Evolutionary conservation across 2,329 filamentous ascomycete genomes (phyloP).

Genomic region (Fusarium circinatum): DNA sequence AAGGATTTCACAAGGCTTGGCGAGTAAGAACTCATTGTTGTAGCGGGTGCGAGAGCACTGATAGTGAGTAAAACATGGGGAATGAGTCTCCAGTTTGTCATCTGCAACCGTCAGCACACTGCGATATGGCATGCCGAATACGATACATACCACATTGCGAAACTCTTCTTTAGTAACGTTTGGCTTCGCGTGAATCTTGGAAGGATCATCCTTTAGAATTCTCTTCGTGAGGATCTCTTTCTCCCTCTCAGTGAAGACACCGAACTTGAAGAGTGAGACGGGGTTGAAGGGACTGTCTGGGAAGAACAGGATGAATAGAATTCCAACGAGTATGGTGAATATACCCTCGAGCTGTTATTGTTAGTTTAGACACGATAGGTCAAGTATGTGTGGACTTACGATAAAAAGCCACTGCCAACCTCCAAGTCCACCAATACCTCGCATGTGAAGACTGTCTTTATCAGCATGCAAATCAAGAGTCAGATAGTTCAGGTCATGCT

Average conservation of each 20-base stretch:
- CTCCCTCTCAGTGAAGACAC: conserved; percentile 50
- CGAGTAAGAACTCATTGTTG: conserved; percentile 33
- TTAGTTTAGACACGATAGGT: background rate
- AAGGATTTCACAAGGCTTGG: conserved; percentile 47
- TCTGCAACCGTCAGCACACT: conserved; percentile 31
- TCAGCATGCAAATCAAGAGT: background rate
- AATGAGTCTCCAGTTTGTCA: conserved; percentile 52
- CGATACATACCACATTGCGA: conserved; percentile 45
- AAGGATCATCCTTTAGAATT: conserved; percentile 44
- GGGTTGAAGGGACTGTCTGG: conserved; percentile 42
- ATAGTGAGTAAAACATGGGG: conserved; percentile 46
- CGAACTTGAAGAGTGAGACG: conserved; percentile 44
- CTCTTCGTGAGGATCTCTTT: conserved; percentile 48
- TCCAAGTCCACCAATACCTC: conserved; percentile 36
- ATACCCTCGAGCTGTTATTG: conserved; percentile 45
- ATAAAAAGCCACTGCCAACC: conserved; percentile 44
- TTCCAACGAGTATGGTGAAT: conserved; percentile 46
- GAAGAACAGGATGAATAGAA: conserved; percentile 31
- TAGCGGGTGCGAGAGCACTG: conserved; percentile 28
- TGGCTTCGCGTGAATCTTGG: conserved; percentile 46
- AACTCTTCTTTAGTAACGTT: conserved; percentile 48
- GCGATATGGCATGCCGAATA: background rate
- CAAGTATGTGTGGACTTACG: background rate
- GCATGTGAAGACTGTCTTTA: conserved; percentile 34
- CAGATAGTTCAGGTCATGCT: background rate